phyloP scores from a whole-genome alignment of 2,329 filamentous ascomycete genomes.

The Nothopassalora personata region DNA sequence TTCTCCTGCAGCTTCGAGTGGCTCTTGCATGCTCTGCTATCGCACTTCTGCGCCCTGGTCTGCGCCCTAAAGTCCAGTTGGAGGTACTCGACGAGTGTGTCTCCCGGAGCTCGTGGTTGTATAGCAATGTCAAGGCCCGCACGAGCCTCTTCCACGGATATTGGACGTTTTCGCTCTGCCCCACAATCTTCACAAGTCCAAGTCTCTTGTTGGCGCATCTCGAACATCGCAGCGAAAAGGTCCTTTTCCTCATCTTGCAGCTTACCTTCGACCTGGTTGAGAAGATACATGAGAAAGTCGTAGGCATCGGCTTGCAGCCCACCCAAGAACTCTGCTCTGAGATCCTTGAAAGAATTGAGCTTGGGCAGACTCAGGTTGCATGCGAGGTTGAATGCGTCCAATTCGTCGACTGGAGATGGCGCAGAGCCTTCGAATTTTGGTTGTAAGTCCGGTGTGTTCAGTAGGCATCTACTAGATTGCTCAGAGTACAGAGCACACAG shows the following conservation, averaged over 20 bases:
- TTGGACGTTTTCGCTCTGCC: background rate
- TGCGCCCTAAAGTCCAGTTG: background rate
- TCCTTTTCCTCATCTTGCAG: background rate
- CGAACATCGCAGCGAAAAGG: constrained; percentile 5
- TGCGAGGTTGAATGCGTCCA: too few relatives aligned
- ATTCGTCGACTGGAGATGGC: too few relatives aligned
- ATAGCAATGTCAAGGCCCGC: too few relatives aligned
- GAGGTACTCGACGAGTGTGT: background rate
- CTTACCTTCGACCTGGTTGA: background rate
- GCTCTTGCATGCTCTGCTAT: background rate
- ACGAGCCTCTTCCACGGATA: background rate
- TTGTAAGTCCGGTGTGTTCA: background rate
- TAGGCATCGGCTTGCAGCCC: constrained; percentile 2
- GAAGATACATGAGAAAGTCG: constrained; percentile 8
- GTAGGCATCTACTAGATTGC: constrained; percentile 2
- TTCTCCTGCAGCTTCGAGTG: background rate
- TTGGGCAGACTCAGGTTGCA: too few relatives aligned
- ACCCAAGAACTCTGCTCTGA: too few relatives aligned
- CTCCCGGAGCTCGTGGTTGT: too few relatives aligned
- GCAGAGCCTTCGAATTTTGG: too few relatives aligned
- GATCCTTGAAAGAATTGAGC: too few relatives aligned
- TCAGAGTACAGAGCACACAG: constrained; percentile 10
- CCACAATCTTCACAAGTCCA: constrained; percentile 8
- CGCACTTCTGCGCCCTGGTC: background rate
- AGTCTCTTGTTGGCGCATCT: background rate